These are phyloP conservation scores for Aspergillus brunneoviolaceus DNA, from an alignment of 2,329 filamentous ascomycete species.

Conservation along the genomic window DNA sequence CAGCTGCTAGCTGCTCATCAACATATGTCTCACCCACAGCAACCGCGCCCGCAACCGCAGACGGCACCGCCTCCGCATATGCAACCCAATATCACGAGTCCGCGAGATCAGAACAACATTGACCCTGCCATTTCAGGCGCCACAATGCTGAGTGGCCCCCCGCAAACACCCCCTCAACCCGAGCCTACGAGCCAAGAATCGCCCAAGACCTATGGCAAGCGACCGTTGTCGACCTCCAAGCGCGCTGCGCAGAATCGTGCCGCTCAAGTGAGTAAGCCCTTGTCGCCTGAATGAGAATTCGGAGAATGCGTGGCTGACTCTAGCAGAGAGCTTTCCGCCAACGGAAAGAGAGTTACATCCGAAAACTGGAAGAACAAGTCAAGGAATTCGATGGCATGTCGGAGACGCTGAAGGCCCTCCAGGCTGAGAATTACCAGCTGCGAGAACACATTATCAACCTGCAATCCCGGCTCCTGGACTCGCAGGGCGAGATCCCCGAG, in stretches of 20 bases:
- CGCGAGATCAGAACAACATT: conserved; percentile 55
- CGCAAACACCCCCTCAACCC: conserved; percentile 33
- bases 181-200: conserved; percentile 48
- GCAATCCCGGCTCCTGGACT: conserved; percentile 81
- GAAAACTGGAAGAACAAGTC: conserved; percentile 92
- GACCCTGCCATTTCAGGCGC: conserved; percentile 58
- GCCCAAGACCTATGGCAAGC: conserved; percentile 71
- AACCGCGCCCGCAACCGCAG: conserved; percentile 41
- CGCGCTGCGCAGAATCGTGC: conserved; percentile 94
- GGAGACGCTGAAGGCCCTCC: conserved; percentile 73
- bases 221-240: conserved; percentile 92
- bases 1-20: conserved; percentile 57
- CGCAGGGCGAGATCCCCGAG: conserved; percentile 78
- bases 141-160: conserved; percentile 47
- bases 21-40: conserved; percentile 46
- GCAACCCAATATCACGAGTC: conserved; percentile 41
- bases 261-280: conserved; percentile 71
- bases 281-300: not conserved
- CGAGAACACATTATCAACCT: conserved; percentile 91
- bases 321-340: conserved; percentile 89
- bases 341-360: conserved; percentile 97
- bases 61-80: conserved; percentile 43
- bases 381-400: conserved; percentile 75
- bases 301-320: conserved; percentile 14
- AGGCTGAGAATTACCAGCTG: conserved; percentile 84